Conservation (phyloP, 176 grass and related monocot genomes). For the Luzula sylvatica region DNA sequence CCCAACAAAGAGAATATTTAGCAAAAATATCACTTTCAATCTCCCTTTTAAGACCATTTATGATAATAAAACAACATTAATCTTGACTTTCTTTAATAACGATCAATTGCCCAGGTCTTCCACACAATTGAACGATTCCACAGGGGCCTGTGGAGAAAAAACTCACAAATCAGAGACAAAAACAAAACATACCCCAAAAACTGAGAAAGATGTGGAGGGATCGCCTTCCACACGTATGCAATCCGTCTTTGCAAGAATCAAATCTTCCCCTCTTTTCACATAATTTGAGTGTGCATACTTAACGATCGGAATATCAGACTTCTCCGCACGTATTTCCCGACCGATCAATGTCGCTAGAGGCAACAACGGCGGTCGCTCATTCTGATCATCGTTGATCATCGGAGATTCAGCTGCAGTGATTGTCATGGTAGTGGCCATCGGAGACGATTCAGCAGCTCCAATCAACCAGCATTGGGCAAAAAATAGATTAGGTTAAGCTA, state of each 20-base stretch:
- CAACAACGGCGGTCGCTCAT: slow-evolving; percentile 19
- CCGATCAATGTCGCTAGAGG: slow-evolving; percentile 72
- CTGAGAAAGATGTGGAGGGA: slow-evolving; percentile 69
- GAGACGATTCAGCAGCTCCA: slow-evolving; percentile 5
- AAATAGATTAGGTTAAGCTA: not conserved
- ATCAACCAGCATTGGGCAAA: slow-evolving; percentile 13
- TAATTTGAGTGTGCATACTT: slow-evolving; percentile 72
- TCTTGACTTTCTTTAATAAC: too few species aligned
- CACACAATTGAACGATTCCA: not conserved
- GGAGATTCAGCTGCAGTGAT: slow-evolving; percentile 13
- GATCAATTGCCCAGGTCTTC: not conserved
- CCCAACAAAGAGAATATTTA: too few species aligned
- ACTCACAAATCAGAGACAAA: not conserved
- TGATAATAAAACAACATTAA: too few species aligned
- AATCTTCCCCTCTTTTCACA: slow-evolving; percentile 92
- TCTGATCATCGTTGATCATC: slow-evolving; percentile 28
- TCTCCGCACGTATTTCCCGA: slow-evolving; percentile 60
- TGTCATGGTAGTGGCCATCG: slow-evolving; percentile 18
- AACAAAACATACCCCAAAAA: slow-evolving; percentile 53
- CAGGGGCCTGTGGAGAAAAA: not conserved
- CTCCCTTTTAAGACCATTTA: too few species aligned
- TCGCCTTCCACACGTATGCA: slow-evolving; percentile 62
- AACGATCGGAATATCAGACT: slow-evolving; percentile 55
- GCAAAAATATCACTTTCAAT: too few species aligned
- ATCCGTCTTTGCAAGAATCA: slow-evolving; percentile 83